Evolutionary conservation across 352 stramenopile genomes (phyloP), one percentile per base, ranked within the genome.

Genomic region (Phytophthora multivora): DNA sequence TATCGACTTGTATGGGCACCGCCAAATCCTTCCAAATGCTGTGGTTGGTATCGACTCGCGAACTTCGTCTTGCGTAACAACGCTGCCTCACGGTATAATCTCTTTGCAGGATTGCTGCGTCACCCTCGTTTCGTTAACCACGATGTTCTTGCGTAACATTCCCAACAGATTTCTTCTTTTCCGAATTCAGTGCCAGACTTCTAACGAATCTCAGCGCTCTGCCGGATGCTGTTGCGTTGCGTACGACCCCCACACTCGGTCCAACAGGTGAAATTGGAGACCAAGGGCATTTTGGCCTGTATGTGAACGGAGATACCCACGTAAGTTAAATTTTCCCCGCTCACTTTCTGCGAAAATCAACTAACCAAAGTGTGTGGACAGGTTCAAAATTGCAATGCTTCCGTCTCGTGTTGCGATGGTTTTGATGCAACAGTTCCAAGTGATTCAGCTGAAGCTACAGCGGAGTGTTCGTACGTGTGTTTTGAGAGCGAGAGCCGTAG

Each of bases 351-450:
- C 16, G 30, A 26, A 30, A n/a, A 21, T 33, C 23, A 9, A 28
- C 31, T 6, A 31, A 52, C n/a, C n/a, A 51, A 28, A 16, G 16
- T 41, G 50, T 31, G 12, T 31, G 12, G 9, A 23, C 64, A 95
- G 80, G 54, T 98, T 28, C 71, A 96, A 52, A 97, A 97, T 53
- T 98, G 91, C 72, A 98, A 98, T 55, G 72, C 75, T 0, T 95
- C 88, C 1, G 59, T 66, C 19, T 82, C 80, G 19, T 98, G 94
- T 63, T 98, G 93, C 52, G 94, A 95, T 43, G 63, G 69, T n/a
- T 86, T 70, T 42, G 58, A 81, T 51, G 15, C 42, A 1, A 33
- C 33, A 28, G 58, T 40, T 16, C 25, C 39, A 25, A 51, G 38
- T 13, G 49, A 43, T 51, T 71, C 54, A 13, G 25, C 19, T 26